Evolutionary conservation across 164 flowering plant genomes (phyloP).

Genomic region (Vitis rotundifolia): DNA sequence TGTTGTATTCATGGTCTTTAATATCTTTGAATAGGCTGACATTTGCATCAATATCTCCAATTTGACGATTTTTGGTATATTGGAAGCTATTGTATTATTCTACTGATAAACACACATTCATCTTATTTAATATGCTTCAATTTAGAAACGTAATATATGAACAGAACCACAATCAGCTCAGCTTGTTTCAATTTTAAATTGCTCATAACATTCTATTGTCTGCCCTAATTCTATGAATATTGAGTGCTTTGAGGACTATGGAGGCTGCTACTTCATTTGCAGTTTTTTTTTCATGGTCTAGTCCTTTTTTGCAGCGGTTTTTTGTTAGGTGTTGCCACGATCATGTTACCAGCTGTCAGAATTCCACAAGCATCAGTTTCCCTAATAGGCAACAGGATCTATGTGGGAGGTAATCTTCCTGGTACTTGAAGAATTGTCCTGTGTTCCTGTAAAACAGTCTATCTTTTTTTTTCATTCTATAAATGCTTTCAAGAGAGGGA

Average conservation of each 20-base stretch:
- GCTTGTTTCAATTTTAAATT: too few species aligned
- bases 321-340: not conserved
- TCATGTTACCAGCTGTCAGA: not conserved
- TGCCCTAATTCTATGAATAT: not conserved
- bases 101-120: too few species aligned
- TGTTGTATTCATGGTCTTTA: too few species aligned
- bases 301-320: not conserved
- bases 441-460: not conserved
- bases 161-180: too few species aligned
- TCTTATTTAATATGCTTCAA: too few species aligned
- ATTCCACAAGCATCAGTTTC: not conserved
- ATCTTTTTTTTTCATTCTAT: not conserved
- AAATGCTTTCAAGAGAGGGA: not conserved
- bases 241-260: not conserved
- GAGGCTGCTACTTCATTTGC: not conserved
- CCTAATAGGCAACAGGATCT: not conserved
- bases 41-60: too few species aligned
- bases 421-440: not conserved
- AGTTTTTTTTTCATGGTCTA: not conserved
- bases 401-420: constrained; percentile 5
- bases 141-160: too few species aligned
- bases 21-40: too few species aligned
- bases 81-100: too few species aligned
- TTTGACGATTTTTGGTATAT: too few species aligned
- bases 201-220: too few species aligned